Evolutionary conservation across 2,329 filamentous ascomycete genomes (phyloP).

Genomic region (Cercospora nicotianae): DNA sequence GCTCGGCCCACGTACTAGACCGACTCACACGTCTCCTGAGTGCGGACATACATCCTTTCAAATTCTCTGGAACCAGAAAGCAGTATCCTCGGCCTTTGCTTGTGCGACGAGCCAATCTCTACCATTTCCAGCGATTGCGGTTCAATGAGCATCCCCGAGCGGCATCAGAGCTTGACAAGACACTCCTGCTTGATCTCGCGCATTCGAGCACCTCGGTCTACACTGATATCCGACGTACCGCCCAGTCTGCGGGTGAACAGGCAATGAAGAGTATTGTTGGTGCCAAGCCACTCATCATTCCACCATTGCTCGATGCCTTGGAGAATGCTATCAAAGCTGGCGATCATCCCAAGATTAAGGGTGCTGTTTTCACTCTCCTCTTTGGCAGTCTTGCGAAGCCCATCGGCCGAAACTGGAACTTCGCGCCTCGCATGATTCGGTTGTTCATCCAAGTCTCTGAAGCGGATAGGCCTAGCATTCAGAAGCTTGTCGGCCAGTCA

Average conservation of each 20-base stretch:
- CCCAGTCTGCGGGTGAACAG: constrained; percentile 88
- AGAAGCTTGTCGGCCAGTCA: constrained; percentile 78
- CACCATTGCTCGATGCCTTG: constrained; percentile 76
- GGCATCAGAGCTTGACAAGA: constrained; percentile 86
- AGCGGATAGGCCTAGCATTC: constrained; percentile 92
- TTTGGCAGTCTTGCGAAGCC: constrained; percentile 88
- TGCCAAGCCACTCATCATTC: constrained; percentile 83
- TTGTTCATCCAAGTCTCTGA: constrained; percentile 86
- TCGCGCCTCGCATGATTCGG: constrained; percentile 83
- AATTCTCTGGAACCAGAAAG: constrained; percentile 88
- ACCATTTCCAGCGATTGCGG: constrained; percentile 89
- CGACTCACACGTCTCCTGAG: constrained; percentile 80
- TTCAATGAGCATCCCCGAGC: constrained; percentile 88
- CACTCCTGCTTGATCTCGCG: constrained; percentile 79
- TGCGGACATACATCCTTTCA: constrained; percentile 87
- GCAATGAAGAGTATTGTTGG: constrained; percentile 89
- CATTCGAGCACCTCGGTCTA: constrained; percentile 89
- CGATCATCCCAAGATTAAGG: constrained; percentile 91
- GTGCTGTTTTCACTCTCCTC: constrained; percentile 84
- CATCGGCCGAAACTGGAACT: constrained; percentile 88
- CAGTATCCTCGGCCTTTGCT: constrained; percentile 90
- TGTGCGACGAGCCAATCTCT: constrained; percentile 88
- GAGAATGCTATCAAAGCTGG: constrained; percentile 74
- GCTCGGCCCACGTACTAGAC: constrained; percentile 90
- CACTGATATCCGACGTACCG: constrained; percentile 91